Base-by-base conservation (phyloP, 2,329 filamentous ascomycete genomes). In the Microsporum canis region DNA sequence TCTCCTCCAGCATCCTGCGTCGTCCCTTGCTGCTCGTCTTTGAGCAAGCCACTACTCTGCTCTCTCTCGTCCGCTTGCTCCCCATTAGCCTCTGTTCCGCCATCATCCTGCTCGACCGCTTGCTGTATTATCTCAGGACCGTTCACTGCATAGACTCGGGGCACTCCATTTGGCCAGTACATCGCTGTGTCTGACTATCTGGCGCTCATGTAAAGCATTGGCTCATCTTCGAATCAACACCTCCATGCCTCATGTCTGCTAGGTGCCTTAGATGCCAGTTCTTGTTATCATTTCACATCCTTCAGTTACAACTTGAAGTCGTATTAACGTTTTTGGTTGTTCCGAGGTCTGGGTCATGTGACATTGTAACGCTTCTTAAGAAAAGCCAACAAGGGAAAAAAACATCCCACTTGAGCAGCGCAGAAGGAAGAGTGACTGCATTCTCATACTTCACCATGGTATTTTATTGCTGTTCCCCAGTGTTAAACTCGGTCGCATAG, bases 51-150 rank as follows among this genome's bases (percentile, higher is more conserved):
- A n/a, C 49, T 55, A 36, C 51, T 53, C 8, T 41, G 17, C 33
- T 45, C 33, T 29, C 58, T 77, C 72, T 86, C 85, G 77, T 89
- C 82, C 66, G 80, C 59, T 81, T 82, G 63, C 39, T 62, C 63
- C 38, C 62, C 57, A 3, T 64, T 61, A 36, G 61, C 45, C 57
- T 66, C 64, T 55, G 63, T 65, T 61, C 23, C 14, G 23, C 17
- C 23, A n/a, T 67, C 63, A 27, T 71, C 69, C 27, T 71, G 68
- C 33, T 67, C 67, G 47, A 65, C 60, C 14, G 66, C 62, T 57
- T 66, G 61, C 62, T 71, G 39, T n/a, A 5, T 67, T 64, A 73
- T 73, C 63, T 68, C 68, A 62, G 75, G 73, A 61, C 75, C 75
- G 71, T 78, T 77, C 71, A 77, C 72, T 68, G 76, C 75, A 69